Base-by-base conservation (phyloP, 345 rosid genomes). In the Bruguiera sexangula region DNA sequence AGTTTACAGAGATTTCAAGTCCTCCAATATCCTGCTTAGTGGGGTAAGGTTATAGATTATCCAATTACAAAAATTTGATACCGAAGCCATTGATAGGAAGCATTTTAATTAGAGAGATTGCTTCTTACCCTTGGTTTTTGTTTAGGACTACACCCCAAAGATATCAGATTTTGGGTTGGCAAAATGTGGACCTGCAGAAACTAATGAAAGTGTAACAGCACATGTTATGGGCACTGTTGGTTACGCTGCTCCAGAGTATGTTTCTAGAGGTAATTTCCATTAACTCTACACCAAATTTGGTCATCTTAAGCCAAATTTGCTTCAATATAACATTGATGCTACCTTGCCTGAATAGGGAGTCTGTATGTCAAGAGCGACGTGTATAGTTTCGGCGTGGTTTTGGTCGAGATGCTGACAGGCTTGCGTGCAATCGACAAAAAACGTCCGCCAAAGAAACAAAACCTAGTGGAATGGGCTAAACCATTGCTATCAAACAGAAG, bases 341-440 rank as follows among this genome's bases (percentile, higher is more conserved):
- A 56, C 29, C 30, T 56, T 22, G 60, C 11, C 29, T 22, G 29
- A 56, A 22, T 56, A 56, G 60, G 60, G 60, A 56, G 24, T 15
- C 22, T 56, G 60, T 56, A 56, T 10, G 60, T 56, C 5, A 56
- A 56, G 60, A 56, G 60, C 30, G 60, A 56, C 16, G 60, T 56
- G 29, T 56, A 56, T 56, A 56, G 60, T 27, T 56, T 56, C 6
- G 60, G 60, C 16, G 60, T 56, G 24, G 60, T 56, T 56, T 56
- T 56, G 60, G 60, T 56, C 6, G 60, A 56, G 60, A 56, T 56
- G 60, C 29, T 56, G 30, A 56, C 60, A 56, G 60, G 60, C 29
- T 15, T 56, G 16, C 60, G 60, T 24, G 60, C 30, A 8, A 56
- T 24, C 6, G 60, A 56, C 60, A 56, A 56, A 22, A 56, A 22